Base-by-base conservation (phyloP, 2,329 filamentous ascomycete species). In the Colletotrichum costaricense region DNA sequence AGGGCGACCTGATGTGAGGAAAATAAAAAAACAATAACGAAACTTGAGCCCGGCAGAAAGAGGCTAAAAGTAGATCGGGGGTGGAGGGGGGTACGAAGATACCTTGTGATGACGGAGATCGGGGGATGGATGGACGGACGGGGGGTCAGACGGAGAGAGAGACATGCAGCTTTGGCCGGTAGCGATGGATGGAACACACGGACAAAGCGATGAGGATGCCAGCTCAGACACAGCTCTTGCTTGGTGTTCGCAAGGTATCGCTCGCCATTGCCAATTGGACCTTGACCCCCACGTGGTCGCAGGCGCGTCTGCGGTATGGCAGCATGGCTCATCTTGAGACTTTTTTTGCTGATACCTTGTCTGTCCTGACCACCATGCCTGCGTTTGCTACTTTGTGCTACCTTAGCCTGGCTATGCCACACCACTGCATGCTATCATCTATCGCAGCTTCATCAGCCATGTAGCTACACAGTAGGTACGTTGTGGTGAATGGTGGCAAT, bases 61-160 rank as follows among this genome's bases (percentile, higher is more conserved):
- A 71, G 69, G 69, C 64, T 71, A 68, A 71, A 65, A 69, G 69
- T 68, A 68, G 65, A 68, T 60, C 55, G 64, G 57, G 64, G 55
- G 33, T 35, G 33, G 54, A 22, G 16, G 63, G 38, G 26, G 60
- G 46, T 54, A 54, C 62, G 46, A 28, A 35, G 46, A 54, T 63
- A 63, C 60, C 46, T 54, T 54, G 24, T 49, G 42, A 49, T 49
- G 60, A n/a, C 49, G n/a, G 30, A 38, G 35, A 46, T 38, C 38
- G 52, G 60, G 33, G 58, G 24, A 35, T 35, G 33, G 33, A 35
- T 35, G 33, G 33, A 42, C 8, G 58, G 26, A 24, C 60, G 59
- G 42, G 24, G 28, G 42, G 33, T 35, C 30, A 35, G 42, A 63
- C 33, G 24, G 60, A 12, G 38, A 42, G 42, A 49, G 42, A 49